Percentiles rank a stretch among this genome's conserved stretches.
Evolutionary conservation across 2,329 filamentous ascomycete species (phyloP).

Genomic region (Aspergillus chevalieri): DNA sequence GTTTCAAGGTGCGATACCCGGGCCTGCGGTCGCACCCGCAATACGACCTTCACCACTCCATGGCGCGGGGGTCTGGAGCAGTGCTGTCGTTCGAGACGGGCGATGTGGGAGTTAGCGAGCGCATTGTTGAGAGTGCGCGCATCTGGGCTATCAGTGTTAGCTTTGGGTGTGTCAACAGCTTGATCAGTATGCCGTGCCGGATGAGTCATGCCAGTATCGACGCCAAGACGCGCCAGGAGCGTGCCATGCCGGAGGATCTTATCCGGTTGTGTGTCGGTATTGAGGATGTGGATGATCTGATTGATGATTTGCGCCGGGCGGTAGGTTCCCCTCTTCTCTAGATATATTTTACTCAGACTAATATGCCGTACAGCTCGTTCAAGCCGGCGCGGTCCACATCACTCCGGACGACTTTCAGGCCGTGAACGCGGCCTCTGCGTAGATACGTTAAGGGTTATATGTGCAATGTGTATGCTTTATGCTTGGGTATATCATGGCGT

Average conservation of each 20-base stretch:
- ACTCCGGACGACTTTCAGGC: constrained; percentile 78
- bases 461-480: background rate
- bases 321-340: constrained; percentile 51
- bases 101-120: constrained; percentile 72
- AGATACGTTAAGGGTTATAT: background rate
- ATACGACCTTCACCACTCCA: constrained; percentile 91
- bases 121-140: constrained; percentile 87
- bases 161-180: constrained; percentile 95
- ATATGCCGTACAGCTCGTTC: constrained; percentile 60
- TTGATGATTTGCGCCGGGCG: constrained; percentile 85
- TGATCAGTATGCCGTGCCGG: constrained; percentile 98
- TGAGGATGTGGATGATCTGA: constrained; percentile 83
- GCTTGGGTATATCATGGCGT: constrained; percentile 2
- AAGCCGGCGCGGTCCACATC: constrained; percentile 87
- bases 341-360: background rate
- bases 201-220: constrained; percentile 99
- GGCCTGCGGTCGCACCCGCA: constrained; percentile 92
- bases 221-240: constrained; percentile 80
- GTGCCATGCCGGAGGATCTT: constrained; percentile 92
- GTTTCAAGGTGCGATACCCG: constrained; percentile 92
- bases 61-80: constrained; percentile 88
- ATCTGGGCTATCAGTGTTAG: constrained; percentile 95
- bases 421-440: constrained; percentile 1
- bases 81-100: constrained; percentile 96
- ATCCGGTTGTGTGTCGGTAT: constrained; percentile 95